phyloP scores from a whole-genome alignment of 2,329 filamentous ascomycete genomes.

The Exophiala aquamarina region DNA sequence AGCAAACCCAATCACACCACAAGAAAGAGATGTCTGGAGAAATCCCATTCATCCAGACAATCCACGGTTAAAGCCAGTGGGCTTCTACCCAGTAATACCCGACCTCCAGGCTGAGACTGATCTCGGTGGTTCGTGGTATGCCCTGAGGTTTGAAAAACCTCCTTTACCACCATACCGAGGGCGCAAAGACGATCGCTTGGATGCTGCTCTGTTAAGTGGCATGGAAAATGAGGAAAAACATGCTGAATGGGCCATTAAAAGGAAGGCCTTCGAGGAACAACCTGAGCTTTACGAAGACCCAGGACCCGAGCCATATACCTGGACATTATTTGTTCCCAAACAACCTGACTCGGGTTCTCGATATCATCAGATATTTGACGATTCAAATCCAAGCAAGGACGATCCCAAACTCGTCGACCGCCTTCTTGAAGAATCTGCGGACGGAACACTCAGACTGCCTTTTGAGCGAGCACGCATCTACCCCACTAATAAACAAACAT shows the following conservation, averaged over 20 bases:
- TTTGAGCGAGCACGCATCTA: slow-evolving; percentile 59
- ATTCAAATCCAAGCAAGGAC: slow-evolving; percentile 54
- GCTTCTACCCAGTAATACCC: slow-evolving; percentile 61
- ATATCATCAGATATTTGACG: slow-evolving; percentile 58
- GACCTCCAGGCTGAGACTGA: slow-evolving; percentile 62
- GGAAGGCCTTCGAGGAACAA: slow-evolving; percentile 49
- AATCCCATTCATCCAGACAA: slow-evolving; percentile 61
- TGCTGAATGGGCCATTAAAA: slow-evolving; percentile 49
- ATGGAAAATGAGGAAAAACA: slow-evolving; percentile 48
- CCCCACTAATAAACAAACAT: slow-evolving; percentile 56
- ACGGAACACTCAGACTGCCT: slow-evolving; percentile 35
- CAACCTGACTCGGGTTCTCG: slow-evolving; percentile 47
- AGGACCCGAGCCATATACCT: slow-evolving; percentile 56
- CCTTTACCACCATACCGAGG: slow-evolving; percentile 49
- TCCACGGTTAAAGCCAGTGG: slow-evolving; percentile 56
- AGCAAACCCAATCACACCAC: slow-evolving; percentile 27
- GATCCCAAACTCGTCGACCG: slow-evolving; percentile 50
- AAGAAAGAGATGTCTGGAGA: slow-evolving; percentile 60
- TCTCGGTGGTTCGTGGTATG: slow-evolving; percentile 55
- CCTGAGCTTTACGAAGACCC: slow-evolving; percentile 52
- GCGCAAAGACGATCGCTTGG: slow-evolving; percentile 59
- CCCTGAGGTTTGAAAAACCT: slow-evolving; percentile 63
- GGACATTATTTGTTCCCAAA: slow-evolving; percentile 59
- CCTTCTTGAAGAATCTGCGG: slow-evolving; percentile 39
- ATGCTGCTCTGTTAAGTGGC: slow-evolving; percentile 57